A percentile compares a stretch with the other conserved stretches of the same genome.
phyloP scores from a whole-genome alignment of 2,329 filamentous ascomycete genomes.

The Fusarium sp. region DNA sequence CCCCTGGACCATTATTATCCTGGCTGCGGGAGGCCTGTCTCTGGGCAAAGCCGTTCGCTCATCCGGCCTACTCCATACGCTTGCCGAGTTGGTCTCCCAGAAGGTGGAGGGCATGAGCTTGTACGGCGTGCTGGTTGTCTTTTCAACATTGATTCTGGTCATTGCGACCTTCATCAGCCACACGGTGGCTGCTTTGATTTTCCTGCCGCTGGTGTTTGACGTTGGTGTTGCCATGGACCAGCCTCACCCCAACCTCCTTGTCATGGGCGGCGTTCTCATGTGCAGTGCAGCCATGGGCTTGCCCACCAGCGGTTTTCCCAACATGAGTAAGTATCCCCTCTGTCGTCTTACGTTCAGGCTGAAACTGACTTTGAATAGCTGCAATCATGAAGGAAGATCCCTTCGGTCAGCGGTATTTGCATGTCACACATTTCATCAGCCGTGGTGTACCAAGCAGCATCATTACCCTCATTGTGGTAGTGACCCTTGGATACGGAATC shows the following conservation, averaged over 20 bases:
- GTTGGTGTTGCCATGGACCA: slow-evolving; percentile 89
- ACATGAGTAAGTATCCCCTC: slow-evolving; percentile 87
- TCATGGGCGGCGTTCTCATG: slow-evolving; percentile 97
- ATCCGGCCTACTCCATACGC: slow-evolving; percentile 90
- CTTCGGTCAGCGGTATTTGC: slow-evolving; percentile 91
- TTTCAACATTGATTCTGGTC: slow-evolving; percentile 86
- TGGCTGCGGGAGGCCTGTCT: slow-evolving; percentile 92
- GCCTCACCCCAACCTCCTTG: slow-evolving; percentile 92
- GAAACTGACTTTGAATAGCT: slow-evolving; percentile 66
- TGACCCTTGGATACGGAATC: slow-evolving; percentile 91
- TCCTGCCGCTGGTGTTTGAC: slow-evolving; percentile 89
- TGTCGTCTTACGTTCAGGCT: not conserved
- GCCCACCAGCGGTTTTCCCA: slow-evolving; percentile 96
- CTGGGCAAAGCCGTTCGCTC: slow-evolving; percentile 95
- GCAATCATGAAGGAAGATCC: slow-evolving; percentile 99
- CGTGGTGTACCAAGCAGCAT: slow-evolving; percentile 92
- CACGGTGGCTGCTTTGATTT: slow-evolving; percentile 95
- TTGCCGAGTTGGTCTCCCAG: slow-evolving; percentile 83
- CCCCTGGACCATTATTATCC: slow-evolving; percentile 99
- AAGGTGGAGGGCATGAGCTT: slow-evolving; percentile 84
- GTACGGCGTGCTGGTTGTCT: slow-evolving; percentile 90
- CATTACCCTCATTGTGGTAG: slow-evolving; percentile 84
- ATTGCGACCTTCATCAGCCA: slow-evolving; percentile 98
- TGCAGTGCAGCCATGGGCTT: slow-evolving; percentile 96
- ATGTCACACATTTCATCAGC: slow-evolving; percentile 95